Evolutionary conservation across 208 protist genomes (phyloP).

Genomic region (Vickermania ingenoplastis): DNA sequence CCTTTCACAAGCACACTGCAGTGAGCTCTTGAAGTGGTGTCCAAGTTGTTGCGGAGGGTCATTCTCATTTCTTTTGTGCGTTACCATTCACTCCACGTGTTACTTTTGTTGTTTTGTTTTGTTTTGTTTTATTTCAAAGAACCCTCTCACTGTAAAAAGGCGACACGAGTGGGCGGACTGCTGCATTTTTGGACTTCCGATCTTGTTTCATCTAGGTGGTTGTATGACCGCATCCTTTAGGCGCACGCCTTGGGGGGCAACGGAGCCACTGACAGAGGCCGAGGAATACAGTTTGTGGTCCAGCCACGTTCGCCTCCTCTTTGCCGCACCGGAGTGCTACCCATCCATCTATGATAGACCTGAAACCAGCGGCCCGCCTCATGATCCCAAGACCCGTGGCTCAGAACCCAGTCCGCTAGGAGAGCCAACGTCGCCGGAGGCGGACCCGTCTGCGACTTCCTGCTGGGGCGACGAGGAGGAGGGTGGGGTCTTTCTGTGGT

Average conservation of each 20-base stretch:
- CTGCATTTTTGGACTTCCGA: background rate
- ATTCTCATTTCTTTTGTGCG: too few relatives aligned
- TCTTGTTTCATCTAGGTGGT: background rate
- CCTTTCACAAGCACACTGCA: too few relatives aligned
- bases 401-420: background rate
- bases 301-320: conserved; percentile 32
- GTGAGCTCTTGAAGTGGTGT: too few relatives aligned
- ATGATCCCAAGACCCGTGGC: background rate
- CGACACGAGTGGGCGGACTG: too few relatives aligned
- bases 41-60: too few relatives aligned
- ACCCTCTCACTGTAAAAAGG: too few relatives aligned
- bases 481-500: conserved; percentile 23
- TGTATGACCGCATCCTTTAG: background rate
- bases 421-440: too few relatives aligned
- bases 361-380: background rate
- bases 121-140: too few relatives aligned
- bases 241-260: background rate
- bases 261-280: conserved; percentile 8
- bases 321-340: conserved; percentile 6
- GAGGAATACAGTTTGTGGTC: conserved; percentile 53
- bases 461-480: conserved; percentile 6
- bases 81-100: too few relatives aligned
- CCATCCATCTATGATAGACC: conserved; percentile 4
- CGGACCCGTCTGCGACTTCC: too few relatives aligned
- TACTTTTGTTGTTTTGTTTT: too few relatives aligned